Conservation (phyloP, 2,329 filamentous ascomycete genomes). For the Penicillium aurantiogriseum region DNA sequence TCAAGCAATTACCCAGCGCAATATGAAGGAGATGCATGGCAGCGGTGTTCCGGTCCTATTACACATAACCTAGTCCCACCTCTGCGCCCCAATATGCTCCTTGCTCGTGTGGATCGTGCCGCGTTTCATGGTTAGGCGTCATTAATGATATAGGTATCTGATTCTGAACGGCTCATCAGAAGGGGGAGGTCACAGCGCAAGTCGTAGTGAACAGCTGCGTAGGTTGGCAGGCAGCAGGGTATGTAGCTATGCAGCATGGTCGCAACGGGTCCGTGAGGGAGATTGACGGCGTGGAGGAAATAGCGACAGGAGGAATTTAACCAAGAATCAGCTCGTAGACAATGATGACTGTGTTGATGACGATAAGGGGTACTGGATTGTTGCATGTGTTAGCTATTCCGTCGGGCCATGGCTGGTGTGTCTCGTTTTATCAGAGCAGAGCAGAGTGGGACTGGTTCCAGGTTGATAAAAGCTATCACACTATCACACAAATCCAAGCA, state of each 20-base stretch:
- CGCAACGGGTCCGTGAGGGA: not conserved
- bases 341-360: conserved; percentile 79
- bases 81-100: not conserved
- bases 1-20: not conserved
- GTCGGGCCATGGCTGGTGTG: not conserved
- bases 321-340: conserved; percentile 76
- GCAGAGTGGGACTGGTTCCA: not conserved
- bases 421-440: not conserved
- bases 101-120: not conserved
- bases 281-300: not conserved
- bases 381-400: not conserved
- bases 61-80: not conserved
- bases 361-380: conserved; percentile 72
- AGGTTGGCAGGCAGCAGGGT: not conserved
- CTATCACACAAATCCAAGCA: not conserved
- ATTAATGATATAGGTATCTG: not conserved
- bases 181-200: not conserved
- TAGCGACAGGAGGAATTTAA: conserved; percentile 41
- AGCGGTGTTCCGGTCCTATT: not conserved
- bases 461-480: not conserved
- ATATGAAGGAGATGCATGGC: not conserved
- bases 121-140: not conserved
- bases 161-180: not conserved
- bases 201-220: not conserved
- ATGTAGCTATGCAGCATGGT: not conserved